These are phyloP conservation scores for Puccinia novopanici DNA, from an alignment of 1,284 basidiomycete species.

Conservation along the genomic window DNA sequence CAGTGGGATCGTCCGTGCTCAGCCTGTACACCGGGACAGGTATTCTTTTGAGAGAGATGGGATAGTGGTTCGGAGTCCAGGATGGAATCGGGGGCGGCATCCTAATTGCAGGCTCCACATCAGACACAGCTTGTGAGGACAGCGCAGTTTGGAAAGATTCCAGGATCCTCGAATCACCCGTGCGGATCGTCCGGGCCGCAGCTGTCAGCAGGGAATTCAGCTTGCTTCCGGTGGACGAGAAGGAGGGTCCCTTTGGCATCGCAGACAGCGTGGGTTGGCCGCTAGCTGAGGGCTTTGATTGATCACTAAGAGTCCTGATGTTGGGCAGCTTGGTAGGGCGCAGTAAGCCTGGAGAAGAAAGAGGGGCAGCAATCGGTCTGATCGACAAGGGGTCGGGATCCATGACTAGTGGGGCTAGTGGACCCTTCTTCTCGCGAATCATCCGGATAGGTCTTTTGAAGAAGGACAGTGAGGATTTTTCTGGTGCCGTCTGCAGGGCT, in stretches of 20 bases:
- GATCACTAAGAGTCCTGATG: background rate
- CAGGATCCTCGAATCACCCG: constrained; percentile 19
- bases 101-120: background rate
- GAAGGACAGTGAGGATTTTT: constrained; percentile 15
- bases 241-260: background rate
- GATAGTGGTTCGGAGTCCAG: background rate
- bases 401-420: background rate
- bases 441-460: constrained; percentile 31
- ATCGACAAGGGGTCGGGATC: background rate
- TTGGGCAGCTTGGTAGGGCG: background rate
- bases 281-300: background rate
- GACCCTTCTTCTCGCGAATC: constrained; percentile 23
- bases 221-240: background rate
- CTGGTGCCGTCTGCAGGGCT: background rate
- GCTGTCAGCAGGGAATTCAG: constrained; percentile 26
- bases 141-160: constrained; percentile 29
- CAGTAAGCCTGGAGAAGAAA: background rate
- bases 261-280: background rate
- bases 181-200: constrained; percentile 22
- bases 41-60: constrained; percentile 6
- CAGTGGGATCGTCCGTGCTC: background rate
- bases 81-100: background rate
- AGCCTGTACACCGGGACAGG: constrained; percentile 3
- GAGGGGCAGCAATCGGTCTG: background rate
- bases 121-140: background rate